These are phyloP conservation scores for Cutaneotrichosporon sp. DNA, from an alignment of 1,284 basidiomycete species.

Conservation along the genomic window DNA sequence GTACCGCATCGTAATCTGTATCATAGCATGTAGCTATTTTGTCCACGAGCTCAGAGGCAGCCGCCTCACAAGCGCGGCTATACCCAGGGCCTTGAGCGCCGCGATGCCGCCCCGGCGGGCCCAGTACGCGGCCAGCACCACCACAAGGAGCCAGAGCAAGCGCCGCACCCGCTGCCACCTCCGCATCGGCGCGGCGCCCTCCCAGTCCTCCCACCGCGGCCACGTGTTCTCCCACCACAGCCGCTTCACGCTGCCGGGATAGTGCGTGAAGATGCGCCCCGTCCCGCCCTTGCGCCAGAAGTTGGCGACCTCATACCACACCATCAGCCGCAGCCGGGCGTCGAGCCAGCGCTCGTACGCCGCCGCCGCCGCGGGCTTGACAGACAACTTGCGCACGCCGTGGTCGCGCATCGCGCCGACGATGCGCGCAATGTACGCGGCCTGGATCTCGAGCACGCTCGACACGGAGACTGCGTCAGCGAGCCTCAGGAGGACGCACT, in stretches of 20 bases:
- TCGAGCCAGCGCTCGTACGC: constrained; percentile 31
- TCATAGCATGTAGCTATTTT: too few species aligned
- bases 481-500: neutral
- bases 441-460: constrained; percentile 20
- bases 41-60: neutral
- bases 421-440: constrained; percentile 19
- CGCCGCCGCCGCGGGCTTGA: constrained; percentile 13
- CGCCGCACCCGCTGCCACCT: constrained; percentile 4
- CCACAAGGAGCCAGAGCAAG: neutral
- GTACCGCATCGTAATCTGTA: too few species aligned
- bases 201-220: constrained; percentile 18
- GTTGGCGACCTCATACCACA: constrained; percentile 13
- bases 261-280: constrained; percentile 24
- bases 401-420: constrained; percentile 19
- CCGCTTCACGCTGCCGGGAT: constrained; percentile 15
- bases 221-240: constrained; percentile 16
- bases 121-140: neutral
- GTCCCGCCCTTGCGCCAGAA: constrained; percentile 21
- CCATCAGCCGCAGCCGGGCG: constrained; percentile 20
- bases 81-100: too few species aligned
- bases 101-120: too few species aligned
- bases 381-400: constrained; percentile 4
- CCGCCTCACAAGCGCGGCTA: too few species aligned
- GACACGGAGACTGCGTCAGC: constrained; percentile 19
- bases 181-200: constrained; percentile 15